Evolutionary conservation across 768 basidiomycete species (phyloP).

Genomic region (Calocybe indica): DNA sequence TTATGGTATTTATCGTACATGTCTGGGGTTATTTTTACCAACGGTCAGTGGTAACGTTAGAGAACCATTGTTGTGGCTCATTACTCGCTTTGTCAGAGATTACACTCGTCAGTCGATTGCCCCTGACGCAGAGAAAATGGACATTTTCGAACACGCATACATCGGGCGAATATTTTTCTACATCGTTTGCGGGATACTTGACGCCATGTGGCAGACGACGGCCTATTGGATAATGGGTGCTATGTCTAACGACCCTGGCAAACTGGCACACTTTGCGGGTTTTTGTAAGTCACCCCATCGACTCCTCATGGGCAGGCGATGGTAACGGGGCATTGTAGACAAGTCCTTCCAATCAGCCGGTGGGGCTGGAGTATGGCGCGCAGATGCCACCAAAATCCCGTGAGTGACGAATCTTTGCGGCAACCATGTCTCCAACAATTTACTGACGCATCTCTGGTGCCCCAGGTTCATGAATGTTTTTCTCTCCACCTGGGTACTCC

Average conservation of each 20-base stretch:
- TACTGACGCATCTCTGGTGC: constrained; percentile 11
- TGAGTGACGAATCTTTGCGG: constrained; percentile 1
- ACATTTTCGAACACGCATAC: constrained; percentile 53
- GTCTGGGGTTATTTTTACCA: constrained; percentile 78
- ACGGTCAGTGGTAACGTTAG: constrained; percentile 29
- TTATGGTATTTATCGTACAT: constrained; percentile 64
- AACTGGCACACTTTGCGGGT: constrained; percentile 75
- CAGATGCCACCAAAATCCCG: constrained; percentile 44
- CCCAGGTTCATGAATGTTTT: constrained; percentile 64
- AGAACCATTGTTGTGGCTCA: constrained; percentile 8
- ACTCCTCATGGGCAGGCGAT: background rate
- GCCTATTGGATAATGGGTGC: constrained; percentile 83
- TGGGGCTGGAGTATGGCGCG: constrained; percentile 67
- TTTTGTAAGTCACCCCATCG: constrained; percentile 52
- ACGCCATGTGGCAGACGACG: constrained; percentile 82
- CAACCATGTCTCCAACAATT: background rate
- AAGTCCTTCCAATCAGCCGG: constrained; percentile 77
- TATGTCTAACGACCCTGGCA: constrained; percentile 78
- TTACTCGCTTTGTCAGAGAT: constrained; percentile 21
- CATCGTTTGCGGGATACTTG: constrained; percentile 69
- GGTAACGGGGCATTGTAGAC: constrained; percentile 28
- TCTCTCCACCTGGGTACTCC: constrained; percentile 68
- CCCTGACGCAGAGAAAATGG: constrained; percentile 40
- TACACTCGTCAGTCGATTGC: constrained; percentile 55
- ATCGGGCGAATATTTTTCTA: constrained; percentile 54